Conservation (phyloP, 2,329 filamentous ascomycete genomes). For the Ophiocordyceps robertsii region DNA sequence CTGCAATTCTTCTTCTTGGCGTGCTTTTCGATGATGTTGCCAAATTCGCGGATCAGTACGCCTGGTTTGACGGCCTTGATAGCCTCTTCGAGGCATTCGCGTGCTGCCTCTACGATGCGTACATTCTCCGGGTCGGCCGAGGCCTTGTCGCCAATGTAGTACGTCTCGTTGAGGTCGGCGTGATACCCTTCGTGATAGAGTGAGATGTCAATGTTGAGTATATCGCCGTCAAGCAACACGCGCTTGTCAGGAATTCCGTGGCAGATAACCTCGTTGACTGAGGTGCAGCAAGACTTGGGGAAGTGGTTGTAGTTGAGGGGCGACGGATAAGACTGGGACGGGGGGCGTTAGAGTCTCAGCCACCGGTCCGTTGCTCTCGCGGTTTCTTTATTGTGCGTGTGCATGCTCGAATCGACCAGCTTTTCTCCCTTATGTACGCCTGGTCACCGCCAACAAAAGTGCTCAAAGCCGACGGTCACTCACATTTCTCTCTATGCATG, state of each 20-base stretch:
- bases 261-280: constrained; percentile 93
- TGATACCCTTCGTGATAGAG: constrained; percentile 93
- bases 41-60: constrained; percentile 82
- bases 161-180: constrained; percentile 94
- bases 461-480: constrained; percentile 17
- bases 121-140: constrained; percentile 74
- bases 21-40: constrained; percentile 89
- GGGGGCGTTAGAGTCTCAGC: constrained; percentile 3
- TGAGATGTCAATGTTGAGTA: constrained; percentile 92
- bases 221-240: constrained; percentile 79
- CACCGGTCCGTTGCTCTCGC: too few species aligned
- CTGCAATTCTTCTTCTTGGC: constrained; percentile 77
- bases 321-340: constrained; percentile 74
- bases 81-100: constrained; percentile 80
- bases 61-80: constrained; percentile 91
- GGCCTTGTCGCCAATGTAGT: constrained; percentile 88
- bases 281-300: constrained; percentile 96
- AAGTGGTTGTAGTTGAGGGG: constrained; percentile 93
- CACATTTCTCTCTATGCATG: constrained; percentile 84
- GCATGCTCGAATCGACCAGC: too few species aligned
- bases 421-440: too few species aligned
- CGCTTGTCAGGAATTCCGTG: constrained; percentile 95
- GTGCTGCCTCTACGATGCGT: constrained; percentile 77
- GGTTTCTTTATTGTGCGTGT: too few species aligned
- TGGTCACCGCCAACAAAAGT: background rate